These are phyloP conservation scores for Capsella rubella DNA, from an alignment of 441 rosid genomes.

Conservation along the genomic window DNA sequence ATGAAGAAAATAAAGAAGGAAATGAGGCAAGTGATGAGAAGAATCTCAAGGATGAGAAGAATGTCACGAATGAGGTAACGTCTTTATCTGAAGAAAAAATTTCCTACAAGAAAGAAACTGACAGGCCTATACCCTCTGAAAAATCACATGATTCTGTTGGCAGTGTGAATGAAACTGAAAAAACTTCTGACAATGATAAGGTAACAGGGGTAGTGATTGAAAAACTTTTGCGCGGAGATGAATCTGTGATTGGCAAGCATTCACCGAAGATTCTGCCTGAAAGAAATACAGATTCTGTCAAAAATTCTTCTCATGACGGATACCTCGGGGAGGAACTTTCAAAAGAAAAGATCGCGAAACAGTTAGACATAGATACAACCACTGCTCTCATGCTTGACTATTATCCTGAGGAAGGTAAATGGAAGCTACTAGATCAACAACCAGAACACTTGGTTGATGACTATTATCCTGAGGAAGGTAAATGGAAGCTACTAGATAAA, in stretches of 20 bases:
- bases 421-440: constrained; percentile 89
- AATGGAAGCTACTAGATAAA: constrained; percentile 90
- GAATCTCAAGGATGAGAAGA: constrained; percentile 22
- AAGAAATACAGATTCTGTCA: constrained; percentile 44
- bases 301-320: constrained; percentile 51
- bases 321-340: constrained; percentile 53
- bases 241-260: constrained; percentile 47
- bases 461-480: constrained; percentile 92
- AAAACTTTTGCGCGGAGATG: constrained; percentile 48
- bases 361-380: constrained; percentile 75
- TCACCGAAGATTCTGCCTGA: constrained; percentile 53
- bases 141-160: constrained; percentile 15
- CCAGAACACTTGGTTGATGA: constrained; percentile 55
- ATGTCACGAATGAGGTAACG: constrained; percentile 13
- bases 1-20: constrained; percentile 57
- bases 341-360: constrained; percentile 57
- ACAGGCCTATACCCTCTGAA: constrained; percentile 44
- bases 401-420: constrained; percentile 91
- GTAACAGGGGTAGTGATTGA: constrained; percentile 26
- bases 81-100: constrained; percentile 38
- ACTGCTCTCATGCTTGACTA: constrained; percentile 85
- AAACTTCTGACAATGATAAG: constrained; percentile 21
- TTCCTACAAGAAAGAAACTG: constrained; percentile 38
- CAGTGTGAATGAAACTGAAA: constrained; percentile 28
- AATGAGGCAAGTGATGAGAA: constrained; percentile 48